Percentiles rank a stretch among this genome's conserved stretches.
Conservation (phyloP, 2,329 filamentous ascomycete genomes). For the Ophiostoma ulmi region DNA sequence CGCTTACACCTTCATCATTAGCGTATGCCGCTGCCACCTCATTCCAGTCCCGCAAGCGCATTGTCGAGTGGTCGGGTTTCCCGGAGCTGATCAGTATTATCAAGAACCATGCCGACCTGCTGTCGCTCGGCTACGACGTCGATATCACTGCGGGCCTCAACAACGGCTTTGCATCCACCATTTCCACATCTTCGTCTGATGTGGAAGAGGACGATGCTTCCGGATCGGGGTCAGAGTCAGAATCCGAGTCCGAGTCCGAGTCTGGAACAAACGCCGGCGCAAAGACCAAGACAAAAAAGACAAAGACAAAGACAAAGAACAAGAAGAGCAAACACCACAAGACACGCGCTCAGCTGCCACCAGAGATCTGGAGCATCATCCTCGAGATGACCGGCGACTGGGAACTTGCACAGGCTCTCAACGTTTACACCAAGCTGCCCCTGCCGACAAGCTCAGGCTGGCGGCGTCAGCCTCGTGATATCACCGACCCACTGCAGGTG, state of each 20-base stretch:
- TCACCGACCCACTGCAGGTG: constrained; percentile 61
- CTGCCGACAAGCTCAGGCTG: constrained; percentile 61
- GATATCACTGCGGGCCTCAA: constrained; percentile 43
- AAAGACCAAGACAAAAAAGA: not conserved
- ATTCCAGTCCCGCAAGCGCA: constrained; percentile 36
- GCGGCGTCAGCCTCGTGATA: constrained; percentile 53
- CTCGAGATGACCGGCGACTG: constrained; percentile 81
- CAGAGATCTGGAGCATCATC: constrained; percentile 85
- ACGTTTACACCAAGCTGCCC: constrained; percentile 71
- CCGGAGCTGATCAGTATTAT: constrained; percentile 69
- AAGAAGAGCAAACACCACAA: constrained; percentile 16
- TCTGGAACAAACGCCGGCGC: not conserved
- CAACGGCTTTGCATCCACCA: constrained; percentile 1
- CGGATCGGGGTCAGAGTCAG: constrained; percentile 19
- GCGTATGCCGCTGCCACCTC: constrained; percentile 4
- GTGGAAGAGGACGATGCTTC: constrained; percentile 7
- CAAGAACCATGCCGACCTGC: constrained; percentile 69
- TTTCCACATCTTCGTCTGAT: not conserved
- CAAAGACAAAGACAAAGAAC: not conserved
- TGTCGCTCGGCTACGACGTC: constrained; percentile 67
- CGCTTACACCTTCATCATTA: not conserved
- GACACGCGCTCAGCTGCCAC: constrained; percentile 52
- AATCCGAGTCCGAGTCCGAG: constrained; percentile 16
- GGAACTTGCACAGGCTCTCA: constrained; percentile 78
- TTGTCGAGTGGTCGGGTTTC: constrained; percentile 58